These are phyloP conservation scores for Delitschia confertaspora DNA, from an alignment of 495 filamentous ascomycete genomes.

Conservation along the genomic window DNA sequence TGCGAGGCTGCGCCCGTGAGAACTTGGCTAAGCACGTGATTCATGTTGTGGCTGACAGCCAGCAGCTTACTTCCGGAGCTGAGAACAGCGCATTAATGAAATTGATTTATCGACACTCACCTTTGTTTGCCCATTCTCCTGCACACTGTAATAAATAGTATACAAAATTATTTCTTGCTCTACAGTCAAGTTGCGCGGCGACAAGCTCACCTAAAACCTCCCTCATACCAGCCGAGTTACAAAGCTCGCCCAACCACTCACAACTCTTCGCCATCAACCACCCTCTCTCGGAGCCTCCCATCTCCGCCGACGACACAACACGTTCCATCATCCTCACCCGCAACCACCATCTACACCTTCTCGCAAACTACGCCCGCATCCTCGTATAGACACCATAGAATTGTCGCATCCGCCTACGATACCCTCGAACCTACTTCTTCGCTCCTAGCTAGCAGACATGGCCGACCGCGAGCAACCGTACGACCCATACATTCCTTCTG, in stretches of 20 bases:
- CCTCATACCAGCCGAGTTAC: constrained; percentile 18
- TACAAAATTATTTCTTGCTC: too few species aligned
- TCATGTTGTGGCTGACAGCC: too few species aligned
- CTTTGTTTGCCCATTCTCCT: too few species aligned
- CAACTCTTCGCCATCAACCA: constrained; percentile 2
- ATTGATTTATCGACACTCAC: too few species aligned
- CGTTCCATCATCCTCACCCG: constrained; percentile 1
- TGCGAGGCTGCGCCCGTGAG: too few species aligned
- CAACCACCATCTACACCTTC: constrained; percentile 10
- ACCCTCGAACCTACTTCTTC: constrained; percentile 2
- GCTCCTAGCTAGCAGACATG: constrained; percentile 48
- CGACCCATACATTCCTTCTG: constrained; percentile 82
- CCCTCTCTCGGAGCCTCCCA: constrained; percentile 1
- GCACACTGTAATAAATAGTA: too few species aligned
- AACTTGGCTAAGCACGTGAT: too few species aligned
- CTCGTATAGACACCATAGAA: background rate
- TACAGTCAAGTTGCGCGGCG: background rate
- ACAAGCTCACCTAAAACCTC: constrained; percentile 22
- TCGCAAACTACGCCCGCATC: constrained; percentile 11
- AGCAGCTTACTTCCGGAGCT: too few species aligned
- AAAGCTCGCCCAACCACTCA: constrained; percentile 14
- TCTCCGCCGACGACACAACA: constrained; percentile 7
- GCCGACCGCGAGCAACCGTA: constrained; percentile 70
- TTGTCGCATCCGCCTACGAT: constrained; percentile 4
- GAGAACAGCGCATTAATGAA: too few species aligned